Evolutionary conservation across 2,329 filamentous ascomycete genomes (phyloP), one percentile per base, ranked within the genome.

Genomic region (Arthrobotrys entomopaga): DNA sequence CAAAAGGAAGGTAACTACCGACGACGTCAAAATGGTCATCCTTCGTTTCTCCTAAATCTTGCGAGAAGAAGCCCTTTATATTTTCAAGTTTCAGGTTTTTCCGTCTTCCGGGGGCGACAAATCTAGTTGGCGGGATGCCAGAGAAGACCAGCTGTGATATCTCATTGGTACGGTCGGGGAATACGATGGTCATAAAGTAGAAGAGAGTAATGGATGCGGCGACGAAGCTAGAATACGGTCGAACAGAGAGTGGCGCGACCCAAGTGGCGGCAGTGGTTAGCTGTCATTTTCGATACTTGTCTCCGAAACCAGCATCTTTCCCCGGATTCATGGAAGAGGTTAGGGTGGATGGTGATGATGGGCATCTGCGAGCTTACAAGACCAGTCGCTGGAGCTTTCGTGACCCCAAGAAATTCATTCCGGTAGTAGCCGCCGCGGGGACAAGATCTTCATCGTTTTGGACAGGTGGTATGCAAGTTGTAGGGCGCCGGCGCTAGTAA

Each of bases 11-110:
- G 65, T 70, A 58, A 70, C 59, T 67, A 74, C 70, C 63, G 50
- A 74, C 70, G 70, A 74, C 70, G 63, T 74, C 67, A 63, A 74
- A 74, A 66, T 24, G 48, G 11, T 61, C 57, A 50, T 74, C 56
- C 43, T 24, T 63, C 20, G 70, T 74, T n/a, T 74, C 70, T 11
- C 50, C n/a, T 54, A 74, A 40, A 58, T 67, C 70, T 11, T 74
- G 70, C 50, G 53, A 50, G 46, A 74, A 74, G 57, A 74, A 74
- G 7, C 70, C 70, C 34, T 74, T 74, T 43, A 74, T 57, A 59
- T 58, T 63, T 29, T 74, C 70, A 46, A 74, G 16, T 38, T 29
- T 53, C 16, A 74, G 24, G 52, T 64, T 67, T 50, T 64, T 74
- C 24, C 70, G 63, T 53, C 58, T 42, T 1, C 59, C 38, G 40